Base-by-base conservation (phyloP, 1,284 basidiomycete species). In the Cerrena zonata region DNA sequence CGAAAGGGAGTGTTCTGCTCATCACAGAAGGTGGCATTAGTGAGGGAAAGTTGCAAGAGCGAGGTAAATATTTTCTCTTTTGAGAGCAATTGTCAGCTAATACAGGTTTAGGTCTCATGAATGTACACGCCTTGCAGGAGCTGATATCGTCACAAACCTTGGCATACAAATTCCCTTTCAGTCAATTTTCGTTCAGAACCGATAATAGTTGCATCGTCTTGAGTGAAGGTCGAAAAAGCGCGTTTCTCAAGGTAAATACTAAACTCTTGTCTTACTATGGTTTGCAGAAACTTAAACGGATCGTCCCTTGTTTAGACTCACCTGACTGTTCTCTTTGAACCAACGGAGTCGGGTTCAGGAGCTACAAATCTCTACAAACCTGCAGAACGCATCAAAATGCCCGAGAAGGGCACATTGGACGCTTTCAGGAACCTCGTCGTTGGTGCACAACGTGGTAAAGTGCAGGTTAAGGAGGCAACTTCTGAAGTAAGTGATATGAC, bases 111-210 rank as follows among this genome's bases (percentile, higher is more conserved):
- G 88, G 89, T 2, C 62, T 93, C 3, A 65, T 69, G 52, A 94
- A 91, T 58, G 67, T 93, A 27, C 78, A 72, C 40, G 77, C 82
- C 0, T 66, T 88, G n/a, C 85, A 90, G 53, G 77, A 84, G 45
- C 75, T 82, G 51, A 79, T 93, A 61, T 72, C 71, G 38, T 69
- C 72, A 13, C 90, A 91, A 61, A 84, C 80, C 2, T 68, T 93
- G n/a, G 73, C 82, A 11, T 94, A 93, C 63, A 67, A 76, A 26
- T 94, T 93, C 65, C 91, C 91, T 0, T 94, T 80, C 67, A 87
- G 82, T 59, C 71, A 64, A 50, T 91, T 88, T 61, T 72, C 79
- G 11, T 90, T 94, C 60, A 76, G 84, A 24, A 90, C 88, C 1
- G 89, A 92, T 58, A 70, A 90, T 19, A 73, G 68, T 37, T 79